Evolutionary conservation across 176 grass and related monocot species (phyloP).

Genomic region (Eremochloa ophiuroides): DNA sequence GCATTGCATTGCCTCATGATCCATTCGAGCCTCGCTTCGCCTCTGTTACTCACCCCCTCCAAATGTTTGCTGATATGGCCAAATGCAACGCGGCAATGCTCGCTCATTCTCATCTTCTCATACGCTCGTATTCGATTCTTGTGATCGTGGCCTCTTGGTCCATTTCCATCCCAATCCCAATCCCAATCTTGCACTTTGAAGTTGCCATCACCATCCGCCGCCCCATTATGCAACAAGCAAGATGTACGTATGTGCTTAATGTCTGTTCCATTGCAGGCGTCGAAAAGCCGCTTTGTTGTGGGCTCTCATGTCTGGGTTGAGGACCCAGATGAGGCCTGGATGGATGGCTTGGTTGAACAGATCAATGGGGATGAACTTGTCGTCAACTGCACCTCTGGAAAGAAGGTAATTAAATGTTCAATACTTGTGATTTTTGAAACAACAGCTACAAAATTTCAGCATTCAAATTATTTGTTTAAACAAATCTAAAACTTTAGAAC

Average conservation of each 20-base stretch:
- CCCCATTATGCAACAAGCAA: neutral
- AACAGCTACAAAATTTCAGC: neutral
- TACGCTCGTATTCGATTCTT: neutral
- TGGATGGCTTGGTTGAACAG: slow-evolving; percentile 72
- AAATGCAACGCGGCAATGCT: neutral
- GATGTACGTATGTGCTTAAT: neutral
- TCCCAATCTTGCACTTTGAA: neutral
- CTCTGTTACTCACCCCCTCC: neutral
- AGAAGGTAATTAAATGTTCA: slow-evolving; percentile 33
- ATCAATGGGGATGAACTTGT: slow-evolving; percentile 59
- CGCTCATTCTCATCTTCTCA: neutral
- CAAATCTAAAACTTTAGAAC: neutral
- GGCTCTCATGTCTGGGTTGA: slow-evolving; percentile 91
- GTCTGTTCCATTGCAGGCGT: slow-evolving; percentile 39
- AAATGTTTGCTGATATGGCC: slow-evolving; percentile 22
- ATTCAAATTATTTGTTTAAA: neutral
- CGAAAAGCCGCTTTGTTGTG: slow-evolving; percentile 51
- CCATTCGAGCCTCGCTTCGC: neutral
- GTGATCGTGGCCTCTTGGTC: neutral
- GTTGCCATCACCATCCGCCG: neutral
- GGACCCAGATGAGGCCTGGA: slow-evolving; percentile 85
- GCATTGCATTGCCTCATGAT: neutral
- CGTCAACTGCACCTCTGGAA: slow-evolving; percentile 68
- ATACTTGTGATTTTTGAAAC: neutral
- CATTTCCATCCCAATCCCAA: neutral